These are phyloP conservation scores for Hemileccinum impolitum DNA, from an alignment of 768 basidiomycete species.

Conservation along the genomic window DNA sequence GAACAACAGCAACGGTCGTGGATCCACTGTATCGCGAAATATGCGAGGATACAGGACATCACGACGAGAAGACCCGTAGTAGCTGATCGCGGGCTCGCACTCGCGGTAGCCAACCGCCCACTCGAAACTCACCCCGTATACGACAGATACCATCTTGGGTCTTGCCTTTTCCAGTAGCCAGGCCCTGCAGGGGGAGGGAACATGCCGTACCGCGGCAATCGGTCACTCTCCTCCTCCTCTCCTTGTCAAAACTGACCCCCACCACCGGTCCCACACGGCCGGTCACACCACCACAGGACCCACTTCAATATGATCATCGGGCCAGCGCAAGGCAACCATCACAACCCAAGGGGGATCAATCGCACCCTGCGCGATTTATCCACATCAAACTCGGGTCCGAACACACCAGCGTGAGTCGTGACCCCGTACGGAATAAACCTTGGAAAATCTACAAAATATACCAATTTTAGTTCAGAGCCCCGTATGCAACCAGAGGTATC, in stretches of 20 bases:
- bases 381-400: constrained; percentile 10
- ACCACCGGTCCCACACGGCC: background rate
- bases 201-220: constrained; percentile 31
- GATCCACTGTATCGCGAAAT: constrained; percentile 19
- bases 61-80: constrained; percentile 4
- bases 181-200: too few relatives aligned
- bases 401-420: background rate
- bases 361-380: background rate
- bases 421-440: constrained; percentile 2
- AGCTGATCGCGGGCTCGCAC: constrained; percentile 14
- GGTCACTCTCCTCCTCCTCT: constrained; percentile 25
- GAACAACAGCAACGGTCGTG: constrained; percentile 20
- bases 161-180: constrained; percentile 25
- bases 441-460: constrained; percentile 1
- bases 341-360: too few relatives aligned
- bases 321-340: background rate
- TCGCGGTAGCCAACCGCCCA: background rate
- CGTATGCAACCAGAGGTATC: constrained; percentile 5
- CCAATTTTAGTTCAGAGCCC: constrained; percentile 6
- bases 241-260: too few relatives aligned
- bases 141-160: constrained; percentile 17
- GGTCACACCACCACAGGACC: background rate
- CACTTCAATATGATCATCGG: background rate
- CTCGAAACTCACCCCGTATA: constrained; percentile 4
- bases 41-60: constrained; percentile 6